Conservation (phyloP, 2,329 filamentous ascomycete genomes). For the Beauveria sp. region DNA sequence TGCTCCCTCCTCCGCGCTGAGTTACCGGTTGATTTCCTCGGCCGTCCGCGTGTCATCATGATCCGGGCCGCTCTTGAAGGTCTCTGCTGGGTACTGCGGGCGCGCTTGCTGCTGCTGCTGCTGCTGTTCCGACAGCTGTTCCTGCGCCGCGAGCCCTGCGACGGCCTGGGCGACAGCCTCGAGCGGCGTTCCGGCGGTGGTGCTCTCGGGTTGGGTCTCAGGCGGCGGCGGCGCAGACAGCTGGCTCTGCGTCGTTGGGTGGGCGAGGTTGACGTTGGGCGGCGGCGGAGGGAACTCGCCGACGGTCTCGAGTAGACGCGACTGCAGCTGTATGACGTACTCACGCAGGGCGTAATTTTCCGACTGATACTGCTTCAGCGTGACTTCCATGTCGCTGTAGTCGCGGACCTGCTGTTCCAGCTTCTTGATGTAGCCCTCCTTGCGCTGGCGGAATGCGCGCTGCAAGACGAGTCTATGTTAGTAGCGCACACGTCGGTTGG, state of each 20-base stretch:
- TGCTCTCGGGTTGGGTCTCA: conserved; percentile 14
- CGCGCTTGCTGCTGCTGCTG: conserved; percentile 24
- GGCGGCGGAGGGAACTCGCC: conserved; percentile 81
- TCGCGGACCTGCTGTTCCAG: conserved; percentile 90
- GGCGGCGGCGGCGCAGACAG: conserved; percentile 11
- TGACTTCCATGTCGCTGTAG: conserved; percentile 65
- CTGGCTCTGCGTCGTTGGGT: conserved; percentile 19
- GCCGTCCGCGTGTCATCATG: conserved; percentile 38
- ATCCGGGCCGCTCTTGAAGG: conserved; percentile 30
- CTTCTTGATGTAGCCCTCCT: conserved; percentile 97
- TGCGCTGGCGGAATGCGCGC: conserved; percentile 94
- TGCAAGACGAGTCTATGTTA: conserved; percentile 29
- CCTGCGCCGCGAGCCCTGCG: conserved; percentile 34
- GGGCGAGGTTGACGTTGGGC: conserved; percentile 52
- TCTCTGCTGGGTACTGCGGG: conserved; percentile 25
- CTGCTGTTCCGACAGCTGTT: conserved; percentile 25
- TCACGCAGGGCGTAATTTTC: conserved; percentile 90
- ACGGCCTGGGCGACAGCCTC: conserved; percentile 45
- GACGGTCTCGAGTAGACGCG: conserved; percentile 72
- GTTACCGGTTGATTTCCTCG: conserved; percentile 48
- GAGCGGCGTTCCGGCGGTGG: conserved; percentile 30
- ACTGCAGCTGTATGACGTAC: conserved; percentile 87
- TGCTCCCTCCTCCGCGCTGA: conserved; percentile 32
- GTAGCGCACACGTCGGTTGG: background rate
- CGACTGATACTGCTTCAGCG: conserved; percentile 70